Conservation (phyloP, 1,139 yeast species). For the Taphrina sp. region DNA sequence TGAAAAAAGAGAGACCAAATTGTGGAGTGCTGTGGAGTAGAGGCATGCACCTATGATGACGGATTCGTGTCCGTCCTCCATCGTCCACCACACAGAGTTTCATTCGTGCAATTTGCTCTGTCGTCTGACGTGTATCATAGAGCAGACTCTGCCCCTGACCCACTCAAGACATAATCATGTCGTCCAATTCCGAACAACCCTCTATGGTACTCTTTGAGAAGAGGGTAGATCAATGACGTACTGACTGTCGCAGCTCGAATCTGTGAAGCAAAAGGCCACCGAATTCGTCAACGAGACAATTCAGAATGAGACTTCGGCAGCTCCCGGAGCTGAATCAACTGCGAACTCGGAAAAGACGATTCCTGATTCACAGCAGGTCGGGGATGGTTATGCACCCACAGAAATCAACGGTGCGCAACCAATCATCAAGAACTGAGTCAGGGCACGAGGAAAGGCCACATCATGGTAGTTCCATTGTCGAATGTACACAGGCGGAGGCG, state of each 20-base stretch:
- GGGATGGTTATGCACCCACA: constrained; percentile 22
- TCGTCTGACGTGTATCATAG: too few relatives aligned
- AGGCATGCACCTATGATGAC: too few relatives aligned
- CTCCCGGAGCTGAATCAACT: constrained; percentile 8
- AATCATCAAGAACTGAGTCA: constrained; percentile 11
- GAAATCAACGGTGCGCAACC: constrained; percentile 32
- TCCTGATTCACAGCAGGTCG: constrained; percentile 22
- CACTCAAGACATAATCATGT: too few relatives aligned
- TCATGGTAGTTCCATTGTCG: too few relatives aligned
- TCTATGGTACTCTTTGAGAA: constrained; percentile 4
- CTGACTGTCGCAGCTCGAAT: constrained; percentile 18
- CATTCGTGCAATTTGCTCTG: too few relatives aligned
- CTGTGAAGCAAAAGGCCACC: constrained; percentile 21
- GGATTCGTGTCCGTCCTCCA: too few relatives aligned
- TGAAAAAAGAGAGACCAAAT: too few relatives aligned
- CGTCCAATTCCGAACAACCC: constrained; percentile 2
- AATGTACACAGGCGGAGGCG: too few relatives aligned
- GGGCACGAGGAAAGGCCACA: too few relatives aligned
- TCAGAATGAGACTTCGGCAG: constrained; percentile 21
- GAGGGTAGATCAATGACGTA: background rate
- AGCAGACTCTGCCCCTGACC: too few relatives aligned
- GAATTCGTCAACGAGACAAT: constrained; percentile 22
- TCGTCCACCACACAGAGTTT: too few relatives aligned
- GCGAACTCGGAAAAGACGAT: constrained; percentile 20
- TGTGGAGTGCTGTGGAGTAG: too few relatives aligned